Base-by-base conservation (phyloP, 73 alveolate species). In the Symbiodinium pilosum region DNA sequence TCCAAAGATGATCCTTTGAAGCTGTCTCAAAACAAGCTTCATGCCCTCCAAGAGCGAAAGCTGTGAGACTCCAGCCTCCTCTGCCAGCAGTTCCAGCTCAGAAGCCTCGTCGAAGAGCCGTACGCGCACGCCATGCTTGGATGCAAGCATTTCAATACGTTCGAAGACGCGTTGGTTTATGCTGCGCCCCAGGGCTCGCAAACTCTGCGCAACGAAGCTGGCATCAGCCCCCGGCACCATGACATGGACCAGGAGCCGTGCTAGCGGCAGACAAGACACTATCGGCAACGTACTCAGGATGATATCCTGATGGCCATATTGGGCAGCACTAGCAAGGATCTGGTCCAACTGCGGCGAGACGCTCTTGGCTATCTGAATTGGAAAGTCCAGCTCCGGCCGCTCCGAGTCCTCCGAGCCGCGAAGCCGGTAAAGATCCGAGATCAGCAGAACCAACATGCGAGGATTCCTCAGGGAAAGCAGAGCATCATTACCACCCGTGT, bases 401-500 rank as follows among this genome's bases (percentile, higher is more conserved):
- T 39, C 38, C 26, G 2, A 11, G 4, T 39, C 43, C n/a, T 3
- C 43, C 2, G 87, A 64, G 44, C 20, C 38, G 34, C 97, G 36
- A n/a, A 91, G 54, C 64, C 86, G n/a, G 34, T 91, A 91, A 77
- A 91, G 51, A 54, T 91, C 97, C 12, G 89, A 69, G 24, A 91
- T n/a, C n/a, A 91, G 54, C 26, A 30, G 51, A 3, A 54, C 88
- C 77, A 91, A 36, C 87, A 69, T 43, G 77, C 97, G 81, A 32
- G 97, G 97, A 41, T 91, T 69, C 89, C 51, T 26, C 54, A 91
- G 34, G 32, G 97, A 41, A 36, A 69, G 71, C 26, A 91, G 39
- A 52, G 97, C 97, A 69, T 91, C 97, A 41, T 91, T 91, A 39
- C 97, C 97, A 32, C 97, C 97, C 36, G 88, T 91, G 85, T 91